These are phyloP conservation scores for Neurospora sp. DNA, from an alignment of 2,329 filamentous ascomycete species.

Conservation along the genomic window DNA sequence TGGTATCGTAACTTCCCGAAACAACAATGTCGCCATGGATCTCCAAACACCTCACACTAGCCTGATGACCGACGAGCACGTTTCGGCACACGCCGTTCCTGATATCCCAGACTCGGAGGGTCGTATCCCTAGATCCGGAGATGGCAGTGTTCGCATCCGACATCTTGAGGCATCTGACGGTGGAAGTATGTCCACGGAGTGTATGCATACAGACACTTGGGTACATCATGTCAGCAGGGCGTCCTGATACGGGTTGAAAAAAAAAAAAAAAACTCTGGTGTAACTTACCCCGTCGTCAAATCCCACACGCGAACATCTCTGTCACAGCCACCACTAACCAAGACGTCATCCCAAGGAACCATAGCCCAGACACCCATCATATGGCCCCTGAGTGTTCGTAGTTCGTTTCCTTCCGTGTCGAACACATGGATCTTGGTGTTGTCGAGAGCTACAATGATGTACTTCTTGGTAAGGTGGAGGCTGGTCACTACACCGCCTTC, in stretches of 20 bases:
- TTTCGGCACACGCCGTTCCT: slow-evolving; percentile 79
- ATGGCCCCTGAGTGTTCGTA: slow-evolving; percentile 85
- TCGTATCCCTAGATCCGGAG: slow-evolving; percentile 91
- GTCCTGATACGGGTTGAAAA: neutral
- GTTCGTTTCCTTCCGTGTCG: slow-evolving; percentile 77
- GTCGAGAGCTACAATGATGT: slow-evolving; percentile 94
- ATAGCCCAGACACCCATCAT: slow-evolving; percentile 99
- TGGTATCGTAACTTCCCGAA: slow-evolving; percentile 97
- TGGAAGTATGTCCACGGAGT: slow-evolving; percentile 89
- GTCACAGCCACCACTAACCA: slow-evolving; percentile 95
- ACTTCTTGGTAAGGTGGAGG: slow-evolving; percentile 84
- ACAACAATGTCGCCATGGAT: slow-evolving; percentile 95
- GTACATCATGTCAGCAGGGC: slow-evolving; percentile 19
- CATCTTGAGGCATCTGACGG: slow-evolving; percentile 96
- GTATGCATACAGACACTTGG: slow-evolving; percentile 69
- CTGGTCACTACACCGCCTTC: slow-evolving; percentile 97
- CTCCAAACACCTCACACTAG: slow-evolving; percentile 87
- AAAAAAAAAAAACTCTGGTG: neutral
- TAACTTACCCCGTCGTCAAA: slow-evolving; percentile 72
- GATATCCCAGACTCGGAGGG: slow-evolving; percentile 90
- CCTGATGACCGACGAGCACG: slow-evolving; percentile 87
- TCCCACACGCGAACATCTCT: slow-evolving; percentile 96
- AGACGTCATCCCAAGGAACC: slow-evolving; percentile 92
- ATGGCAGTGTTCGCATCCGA: slow-evolving; percentile 89
- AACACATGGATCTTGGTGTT: slow-evolving; percentile 99